Percentiles rank a stretch among this genome's conserved stretches.
Evolutionary conservation across 805 yeast genomes (phyloP).

Genomic region (Wickerhamiella dianesei): DNA sequence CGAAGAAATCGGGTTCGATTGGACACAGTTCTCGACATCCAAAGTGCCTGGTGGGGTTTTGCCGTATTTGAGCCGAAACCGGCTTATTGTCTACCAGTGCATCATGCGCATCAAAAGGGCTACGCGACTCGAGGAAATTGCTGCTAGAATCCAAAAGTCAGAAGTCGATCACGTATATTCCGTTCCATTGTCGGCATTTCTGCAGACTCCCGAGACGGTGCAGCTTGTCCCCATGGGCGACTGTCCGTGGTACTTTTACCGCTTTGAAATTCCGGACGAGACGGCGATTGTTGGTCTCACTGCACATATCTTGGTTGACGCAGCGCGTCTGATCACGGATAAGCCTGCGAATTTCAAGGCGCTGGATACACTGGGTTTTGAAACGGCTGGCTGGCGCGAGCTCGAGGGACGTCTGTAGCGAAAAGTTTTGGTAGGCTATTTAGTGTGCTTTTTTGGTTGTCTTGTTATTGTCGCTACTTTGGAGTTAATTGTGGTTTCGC

Average conservation of each 20-base stretch:
- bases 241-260: neutral
- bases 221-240: neutral
- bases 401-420: neutral
- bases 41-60: neutral
- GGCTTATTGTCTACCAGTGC: neutral
- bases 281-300: conserved; percentile 1
- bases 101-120: neutral
- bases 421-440: neutral
- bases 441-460: too few species aligned
- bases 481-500: too few species aligned
- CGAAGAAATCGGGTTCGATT: conserved; percentile 1
- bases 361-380: neutral
- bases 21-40: neutral
- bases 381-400: neutral
- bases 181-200: neutral
- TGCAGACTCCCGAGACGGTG: neutral
- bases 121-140: neutral
- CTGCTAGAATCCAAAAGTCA: neutral
- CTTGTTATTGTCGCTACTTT: too few species aligned
- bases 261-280: neutral
- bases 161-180: neutral
- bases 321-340: neutral
- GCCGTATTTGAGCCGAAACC: neutral
- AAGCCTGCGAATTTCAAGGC: neutral
- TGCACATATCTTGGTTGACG: conserved; percentile 1